Conservation (phyloP, 768 basidiomycete genomes). For the Trametes elegans region DNA sequence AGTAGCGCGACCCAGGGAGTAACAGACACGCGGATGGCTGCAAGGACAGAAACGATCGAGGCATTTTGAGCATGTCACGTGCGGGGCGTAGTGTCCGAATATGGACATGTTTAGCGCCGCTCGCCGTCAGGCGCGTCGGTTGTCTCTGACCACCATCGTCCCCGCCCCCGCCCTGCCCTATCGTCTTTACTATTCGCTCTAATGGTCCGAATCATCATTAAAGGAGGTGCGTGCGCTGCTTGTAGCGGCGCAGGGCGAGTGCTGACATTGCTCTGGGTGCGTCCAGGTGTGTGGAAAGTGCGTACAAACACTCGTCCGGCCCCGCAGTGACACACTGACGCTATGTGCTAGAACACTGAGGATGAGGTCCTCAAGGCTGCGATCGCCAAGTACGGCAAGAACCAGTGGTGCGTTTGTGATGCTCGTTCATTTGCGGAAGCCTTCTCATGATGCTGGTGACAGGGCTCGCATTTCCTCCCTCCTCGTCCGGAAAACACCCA, state of each 20-base stretch:
- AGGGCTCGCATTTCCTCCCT: conserved; percentile 98
- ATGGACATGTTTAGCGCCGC: conserved; percentile 2
- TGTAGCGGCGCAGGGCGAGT: neutral
- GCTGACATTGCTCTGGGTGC: neutral
- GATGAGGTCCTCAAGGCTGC: conserved; percentile 99
- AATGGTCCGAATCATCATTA: conserved; percentile 91
- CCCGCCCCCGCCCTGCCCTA: neutral
- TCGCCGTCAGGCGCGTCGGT: conserved; percentile 5
- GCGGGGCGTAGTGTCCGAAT: neutral
- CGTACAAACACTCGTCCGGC: conserved; percentile 12
- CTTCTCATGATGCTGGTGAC: neutral
- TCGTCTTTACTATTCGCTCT: neutral
- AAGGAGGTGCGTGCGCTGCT: conserved; percentile 60
- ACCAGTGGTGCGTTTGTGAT: conserved; percentile 69
- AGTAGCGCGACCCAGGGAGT: no score
- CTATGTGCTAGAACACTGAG: conserved; percentile 71
- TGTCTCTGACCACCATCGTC: conserved; percentile 17
- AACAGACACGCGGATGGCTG: no score
- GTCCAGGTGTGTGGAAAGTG: conserved; percentile 80
- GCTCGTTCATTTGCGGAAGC: neutral
- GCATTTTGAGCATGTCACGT: conserved; percentile 6
- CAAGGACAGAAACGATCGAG: neutral
- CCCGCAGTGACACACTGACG: conserved; percentile 15
- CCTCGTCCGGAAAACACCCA: conserved; percentile 96
- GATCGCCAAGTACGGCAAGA: conserved; percentile 96